Conservation (phyloP, 345 rosid species). For the Trapa incisa region DNA sequence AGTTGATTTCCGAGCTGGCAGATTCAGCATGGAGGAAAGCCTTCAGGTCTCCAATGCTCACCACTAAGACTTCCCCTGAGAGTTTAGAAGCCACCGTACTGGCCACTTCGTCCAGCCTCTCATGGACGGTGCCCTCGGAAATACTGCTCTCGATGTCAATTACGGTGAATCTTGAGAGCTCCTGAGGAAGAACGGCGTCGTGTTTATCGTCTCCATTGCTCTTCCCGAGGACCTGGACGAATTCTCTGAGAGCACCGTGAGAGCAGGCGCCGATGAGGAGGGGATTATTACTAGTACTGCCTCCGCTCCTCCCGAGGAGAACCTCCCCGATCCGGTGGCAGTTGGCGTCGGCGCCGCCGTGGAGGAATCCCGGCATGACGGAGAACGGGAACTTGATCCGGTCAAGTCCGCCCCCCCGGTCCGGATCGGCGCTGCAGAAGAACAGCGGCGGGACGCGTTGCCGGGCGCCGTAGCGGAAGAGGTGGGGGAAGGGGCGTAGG, state of each 20-base stretch:
- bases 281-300: constrained; percentile 48
- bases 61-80: constrained; percentile 35
- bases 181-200: constrained; percentile 17
- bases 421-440: constrained; percentile 31
- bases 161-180: constrained; percentile 29
- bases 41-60: constrained; percentile 57
- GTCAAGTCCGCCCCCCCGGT: constrained; percentile 14
- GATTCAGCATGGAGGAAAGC: constrained; percentile 14
- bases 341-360: constrained; percentile 31
- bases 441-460: constrained; percentile 46
- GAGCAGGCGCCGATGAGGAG: constrained; percentile 61
- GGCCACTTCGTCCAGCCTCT: constrained; percentile 19
- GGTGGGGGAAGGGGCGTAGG: constrained; percentile 62
- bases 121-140: constrained; percentile 14
- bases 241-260: constrained; percentile 33
- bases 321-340: constrained; percentile 44
- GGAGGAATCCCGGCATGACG: constrained; percentile 18
- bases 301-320: constrained; percentile 30
- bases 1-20: constrained; percentile 7
- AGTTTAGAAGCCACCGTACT: constrained; percentile 28
- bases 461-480: constrained; percentile 33
- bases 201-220: constrained; percentile 10
- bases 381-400: constrained; percentile 14
- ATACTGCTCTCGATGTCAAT: constrained; percentile 33
- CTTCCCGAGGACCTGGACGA: constrained; percentile 24